These are phyloP conservation scores for Pleurotus tuoliensis DNA, from an alignment of 768 basidiomycete genomes.

Conservation along the genomic window DNA sequence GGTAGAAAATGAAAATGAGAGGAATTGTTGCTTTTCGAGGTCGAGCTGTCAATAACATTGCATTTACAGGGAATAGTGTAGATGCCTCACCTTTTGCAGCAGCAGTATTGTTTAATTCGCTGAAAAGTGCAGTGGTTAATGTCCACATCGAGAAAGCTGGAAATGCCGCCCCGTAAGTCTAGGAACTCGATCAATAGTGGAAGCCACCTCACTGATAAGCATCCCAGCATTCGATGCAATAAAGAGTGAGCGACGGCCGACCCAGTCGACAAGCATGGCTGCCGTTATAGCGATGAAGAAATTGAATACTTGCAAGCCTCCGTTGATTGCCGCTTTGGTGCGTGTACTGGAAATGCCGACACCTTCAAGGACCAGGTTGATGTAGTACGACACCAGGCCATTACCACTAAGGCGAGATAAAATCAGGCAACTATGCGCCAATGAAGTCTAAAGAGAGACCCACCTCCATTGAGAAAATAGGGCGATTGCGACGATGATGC, in stretches of 20 bases:
- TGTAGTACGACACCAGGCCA: constrained; percentile 71
- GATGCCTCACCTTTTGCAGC: constrained; percentile 34
- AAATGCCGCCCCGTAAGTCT: not conserved
- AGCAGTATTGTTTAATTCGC: constrained; percentile 30
- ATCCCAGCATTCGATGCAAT: constrained; percentile 56
- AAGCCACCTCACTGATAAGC: constrained; percentile 40
- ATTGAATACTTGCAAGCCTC: constrained; percentile 61
- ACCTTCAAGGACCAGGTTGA: constrained; percentile 61
- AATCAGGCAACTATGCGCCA: not conserved
- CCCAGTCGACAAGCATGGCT: constrained; percentile 59
- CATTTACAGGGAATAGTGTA: not conserved
- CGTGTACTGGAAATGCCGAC: constrained; percentile 53
- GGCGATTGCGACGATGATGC: constrained; percentile 61
- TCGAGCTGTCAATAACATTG: not conserved
- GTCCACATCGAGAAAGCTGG: constrained; percentile 59
- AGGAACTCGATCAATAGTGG: not conserved
- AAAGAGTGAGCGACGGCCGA: constrained; percentile 69
- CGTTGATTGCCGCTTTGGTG: constrained; percentile 61
- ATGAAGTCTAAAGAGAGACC: constrained; percentile 1
- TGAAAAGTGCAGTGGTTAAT: constrained; percentile 41
- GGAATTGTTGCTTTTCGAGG: constrained; percentile 48
- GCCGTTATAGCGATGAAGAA: constrained; percentile 54
- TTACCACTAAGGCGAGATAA: constrained; percentile 40
- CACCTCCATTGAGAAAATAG: constrained; percentile 76
- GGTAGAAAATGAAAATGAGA: constrained; percentile 58